phyloP scores from a whole-genome alignment of 2,329 filamentous ascomycete genomes.

The Alternaria gansuensis region DNA sequence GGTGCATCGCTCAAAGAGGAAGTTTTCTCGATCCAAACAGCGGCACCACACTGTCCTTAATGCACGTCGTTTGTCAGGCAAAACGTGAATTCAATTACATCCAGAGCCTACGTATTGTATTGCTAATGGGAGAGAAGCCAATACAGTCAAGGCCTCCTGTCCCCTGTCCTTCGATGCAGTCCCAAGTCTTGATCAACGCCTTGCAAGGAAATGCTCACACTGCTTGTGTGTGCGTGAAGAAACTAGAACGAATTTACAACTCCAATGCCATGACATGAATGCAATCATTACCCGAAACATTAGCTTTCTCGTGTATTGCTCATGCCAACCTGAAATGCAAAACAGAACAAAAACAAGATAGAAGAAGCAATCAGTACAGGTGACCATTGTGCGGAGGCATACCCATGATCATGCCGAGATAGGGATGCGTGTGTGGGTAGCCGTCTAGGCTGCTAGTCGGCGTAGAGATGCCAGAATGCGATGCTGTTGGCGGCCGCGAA shows the following conservation, averaged over 20 bases:
- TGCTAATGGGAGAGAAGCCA: constrained; percentile 7
- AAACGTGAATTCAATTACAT: constrained; percentile 13
- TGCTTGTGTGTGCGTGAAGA: constrained; percentile 8
- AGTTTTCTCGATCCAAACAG: constrained; percentile 3
- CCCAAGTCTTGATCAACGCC: constrained; percentile 22
- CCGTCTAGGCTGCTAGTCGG: constrained; percentile 27
- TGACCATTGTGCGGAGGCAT: constrained; percentile 20
- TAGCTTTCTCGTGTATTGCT: constrained; percentile 2
- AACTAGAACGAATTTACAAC: constrained; percentile 6
- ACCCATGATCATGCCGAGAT: constrained; percentile 19
- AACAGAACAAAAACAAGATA: constrained; percentile 11
- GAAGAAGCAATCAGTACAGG: constrained; percentile 15
- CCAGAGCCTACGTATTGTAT: constrained; percentile 2
- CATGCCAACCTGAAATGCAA: constrained; percentile 11
- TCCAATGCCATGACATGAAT: constrained; percentile 25
- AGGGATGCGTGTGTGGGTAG: constrained; percentile 25
- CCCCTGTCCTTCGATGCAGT: constrained; percentile 8
- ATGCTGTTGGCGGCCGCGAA: constrained; percentile 23
- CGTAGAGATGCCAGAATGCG: constrained; percentile 34
- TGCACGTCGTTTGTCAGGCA: constrained; percentile 2
- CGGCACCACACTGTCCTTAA: constrained; percentile 3
- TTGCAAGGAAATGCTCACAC: constrained; percentile 21
- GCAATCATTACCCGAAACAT: constrained; percentile 24
- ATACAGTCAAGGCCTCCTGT: constrained; percentile 9
- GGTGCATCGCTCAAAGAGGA: constrained; percentile 10